These are phyloP conservation scores for Coemansia sp. DNA, from an alignment of 192 early-diverging fungal genomes.

Conservation along the genomic window DNA sequence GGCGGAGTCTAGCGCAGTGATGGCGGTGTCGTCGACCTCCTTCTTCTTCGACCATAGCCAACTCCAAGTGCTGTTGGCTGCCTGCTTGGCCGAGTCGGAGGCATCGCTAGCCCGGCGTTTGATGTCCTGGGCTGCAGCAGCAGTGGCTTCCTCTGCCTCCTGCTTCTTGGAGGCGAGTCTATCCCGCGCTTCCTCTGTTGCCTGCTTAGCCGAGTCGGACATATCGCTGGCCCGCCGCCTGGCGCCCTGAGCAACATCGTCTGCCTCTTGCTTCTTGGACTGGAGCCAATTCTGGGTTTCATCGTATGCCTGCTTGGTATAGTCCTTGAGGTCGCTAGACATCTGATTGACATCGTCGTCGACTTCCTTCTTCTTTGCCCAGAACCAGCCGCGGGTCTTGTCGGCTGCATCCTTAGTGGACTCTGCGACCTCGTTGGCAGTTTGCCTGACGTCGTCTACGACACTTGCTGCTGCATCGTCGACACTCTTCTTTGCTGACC, in stretches of 20 bases:
- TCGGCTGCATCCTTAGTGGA: slow-evolving; percentile 7
- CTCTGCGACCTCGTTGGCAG: background rate
- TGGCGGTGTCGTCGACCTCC: slow-evolving; percentile 3
- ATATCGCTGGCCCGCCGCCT: slow-evolving; percentile 2
- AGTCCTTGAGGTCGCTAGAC: too few relatives aligned
- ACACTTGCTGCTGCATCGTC: slow-evolving; percentile 3
- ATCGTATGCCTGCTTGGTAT: slow-evolving; percentile 11
- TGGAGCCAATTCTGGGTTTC: slow-evolving; percentile 25
- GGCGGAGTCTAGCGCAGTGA: background rate
- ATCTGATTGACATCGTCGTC: background rate
- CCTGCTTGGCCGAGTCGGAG: slow-evolving; percentile 13
- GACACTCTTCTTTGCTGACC: slow-evolving; percentile 24
- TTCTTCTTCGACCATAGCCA: slow-evolving; percentile 19
- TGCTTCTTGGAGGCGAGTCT: slow-evolving; percentile 10
- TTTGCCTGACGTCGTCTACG: slow-evolving; percentile 3
- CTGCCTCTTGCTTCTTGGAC: slow-evolving; percentile 22
- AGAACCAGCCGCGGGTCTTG: slow-evolving; percentile 17
- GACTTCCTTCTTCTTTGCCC: slow-evolving; percentile 17
- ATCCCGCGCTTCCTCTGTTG: background rate
- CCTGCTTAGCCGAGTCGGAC: slow-evolving; percentile 12
- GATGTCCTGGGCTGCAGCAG: background rate
- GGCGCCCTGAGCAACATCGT: slow-evolving; percentile 3
- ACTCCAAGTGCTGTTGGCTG: slow-evolving; percentile 8
- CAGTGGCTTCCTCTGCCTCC: background rate
- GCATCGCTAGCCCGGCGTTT: slow-evolving; percentile 3